phyloP scores from a whole-genome alignment of 805 yeast species.

The Wickerhamomyces ciferrii region DNA sequence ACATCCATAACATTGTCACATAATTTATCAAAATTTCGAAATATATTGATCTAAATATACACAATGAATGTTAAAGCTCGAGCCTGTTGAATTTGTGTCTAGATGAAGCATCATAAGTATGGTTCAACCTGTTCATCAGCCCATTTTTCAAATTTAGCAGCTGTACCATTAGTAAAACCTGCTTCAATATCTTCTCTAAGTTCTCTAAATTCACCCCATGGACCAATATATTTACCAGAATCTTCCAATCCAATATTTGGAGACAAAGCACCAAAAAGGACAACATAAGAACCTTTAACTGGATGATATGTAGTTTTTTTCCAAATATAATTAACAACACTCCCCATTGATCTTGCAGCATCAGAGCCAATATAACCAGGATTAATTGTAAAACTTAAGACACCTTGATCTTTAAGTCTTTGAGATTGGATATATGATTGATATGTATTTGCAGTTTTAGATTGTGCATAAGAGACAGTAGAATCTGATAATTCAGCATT shows the following conservation, averaged over 20 bases:
- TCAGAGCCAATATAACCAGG: conserved; percentile 37
- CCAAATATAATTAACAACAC: neutral
- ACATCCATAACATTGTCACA: too few species aligned
- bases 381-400: conserved; percentile 30
- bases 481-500: conserved; percentile 7
- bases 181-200: conserved; percentile 30
- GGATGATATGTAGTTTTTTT: conserved; percentile 3
- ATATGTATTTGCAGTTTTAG: conserved; percentile 35
- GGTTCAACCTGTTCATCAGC: conserved; percentile 21
- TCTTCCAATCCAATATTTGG: conserved; percentile 30
- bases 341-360: conserved; percentile 20
- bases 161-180: conserved; percentile 26
- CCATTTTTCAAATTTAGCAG: conserved; percentile 28
- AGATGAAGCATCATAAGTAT: too few species aligned
- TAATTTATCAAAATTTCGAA: too few species aligned
- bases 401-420: conserved; percentile 19
- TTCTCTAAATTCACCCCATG: conserved; percentile 36
- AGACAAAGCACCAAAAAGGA: conserved; percentile 34
- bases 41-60: too few species aligned
- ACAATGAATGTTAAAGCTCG: too few species aligned
- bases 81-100: too few species aligned
- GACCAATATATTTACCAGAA: conserved; percentile 31
- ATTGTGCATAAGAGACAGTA: conserved; percentile 27
- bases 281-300: conserved; percentile 38
- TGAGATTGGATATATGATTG: conserved; percentile 31